These are phyloP conservation scores for Amphirosellinia nigrospora DNA, from an alignment of 495 filamentous ascomycete species.

Conservation along the genomic window DNA sequence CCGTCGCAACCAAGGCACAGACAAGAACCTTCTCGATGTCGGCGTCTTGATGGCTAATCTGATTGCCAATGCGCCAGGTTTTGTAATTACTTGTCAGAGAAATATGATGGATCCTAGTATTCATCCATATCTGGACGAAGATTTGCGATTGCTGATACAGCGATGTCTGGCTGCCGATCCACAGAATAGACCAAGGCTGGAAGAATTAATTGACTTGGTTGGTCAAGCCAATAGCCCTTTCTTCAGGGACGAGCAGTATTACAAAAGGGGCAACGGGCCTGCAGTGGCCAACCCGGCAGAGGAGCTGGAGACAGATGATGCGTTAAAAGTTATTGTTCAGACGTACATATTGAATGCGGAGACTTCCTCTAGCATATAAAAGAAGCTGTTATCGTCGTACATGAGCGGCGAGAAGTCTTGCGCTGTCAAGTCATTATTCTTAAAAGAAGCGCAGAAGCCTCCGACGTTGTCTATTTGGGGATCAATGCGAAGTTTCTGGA, in stretches of 20 bases:
- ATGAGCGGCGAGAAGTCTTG: not conserved
- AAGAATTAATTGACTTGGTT: slow-evolving; percentile 8
- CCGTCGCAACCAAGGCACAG: slow-evolving; percentile 9
- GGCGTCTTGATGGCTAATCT: not conserved
- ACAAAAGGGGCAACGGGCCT: not conserved
- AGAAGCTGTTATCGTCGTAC: not conserved
- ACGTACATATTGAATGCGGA: slow-evolving; percentile 1
- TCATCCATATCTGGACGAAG: slow-evolving; percentile 1
- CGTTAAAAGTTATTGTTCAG: slow-evolving; percentile 1
- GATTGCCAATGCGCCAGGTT: not conserved
- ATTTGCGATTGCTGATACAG: slow-evolving; percentile 2
- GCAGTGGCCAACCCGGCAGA: not conserved
- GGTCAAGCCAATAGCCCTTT: not conserved
- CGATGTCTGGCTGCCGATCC: slow-evolving; percentile 6
- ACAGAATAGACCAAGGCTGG: slow-evolving; percentile 15
- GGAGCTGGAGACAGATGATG: slow-evolving; percentile 7
- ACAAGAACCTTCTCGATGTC: slow-evolving; percentile 4
- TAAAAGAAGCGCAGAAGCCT: not conserved
- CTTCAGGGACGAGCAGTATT: slow-evolving; percentile 13
- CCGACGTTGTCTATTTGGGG: not conserved
- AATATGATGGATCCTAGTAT: slow-evolving; percentile 7
- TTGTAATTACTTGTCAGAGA: slow-evolving; percentile 3
- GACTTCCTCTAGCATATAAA: not conserved
- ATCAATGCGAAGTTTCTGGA: not conserved
- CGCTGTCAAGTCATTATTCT: not conserved